A percentile compares a stretch with the other conserved stretches of the same genome.
phyloP scores from a whole-genome alignment of 2,329 filamentous ascomycete genomes.

The Fusarium pilosicola region DNA sequence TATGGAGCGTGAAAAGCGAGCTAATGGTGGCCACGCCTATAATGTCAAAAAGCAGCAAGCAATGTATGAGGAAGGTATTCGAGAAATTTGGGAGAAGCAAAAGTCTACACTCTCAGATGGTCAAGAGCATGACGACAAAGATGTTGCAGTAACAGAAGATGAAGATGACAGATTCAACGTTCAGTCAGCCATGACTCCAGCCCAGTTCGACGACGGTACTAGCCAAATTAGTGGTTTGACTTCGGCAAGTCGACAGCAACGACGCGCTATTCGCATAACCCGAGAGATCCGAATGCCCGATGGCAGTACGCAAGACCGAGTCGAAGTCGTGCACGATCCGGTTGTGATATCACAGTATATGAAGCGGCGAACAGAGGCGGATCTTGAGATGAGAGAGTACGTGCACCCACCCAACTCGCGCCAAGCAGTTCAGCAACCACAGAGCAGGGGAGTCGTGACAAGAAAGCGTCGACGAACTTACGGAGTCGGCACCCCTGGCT shows the following conservation, averaged over 20 bases:
- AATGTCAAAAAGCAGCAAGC: conserved; percentile 95
- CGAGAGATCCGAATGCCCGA: conserved; percentile 63
- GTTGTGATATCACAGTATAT: conserved; percentile 91
- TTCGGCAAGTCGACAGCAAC: conserved; percentile 70
- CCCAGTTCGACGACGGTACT: conserved; percentile 77
- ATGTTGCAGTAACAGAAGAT: conserved; percentile 67
- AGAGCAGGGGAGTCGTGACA: neutral
- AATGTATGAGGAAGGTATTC: conserved; percentile 91
- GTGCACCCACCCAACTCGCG: conserved; percentile 49
- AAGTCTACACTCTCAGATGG: conserved; percentile 79
- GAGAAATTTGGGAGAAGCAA: conserved; percentile 91
- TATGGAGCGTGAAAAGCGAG: conserved; percentile 86
- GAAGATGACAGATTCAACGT: conserved; percentile 77
- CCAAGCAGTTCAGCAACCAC: neutral
- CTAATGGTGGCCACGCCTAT: conserved; percentile 94
- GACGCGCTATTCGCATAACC: conserved; percentile 77
- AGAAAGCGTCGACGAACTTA: conserved; percentile 26
- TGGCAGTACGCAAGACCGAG: conserved; percentile 67
- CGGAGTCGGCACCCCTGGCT: conserved; percentile 46
- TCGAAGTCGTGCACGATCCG: conserved; percentile 79
- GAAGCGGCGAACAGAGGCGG: conserved; percentile 76
- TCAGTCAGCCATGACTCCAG: conserved; percentile 75
- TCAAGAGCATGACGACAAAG: conserved; percentile 72
- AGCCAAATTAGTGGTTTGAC: conserved; percentile 80
- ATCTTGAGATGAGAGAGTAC: conserved; percentile 79